Evolutionary conservation across 305 asterid species (phyloP), one percentile per base, ranked within the genome.

Genomic region (Fraxinus nigra): DNA sequence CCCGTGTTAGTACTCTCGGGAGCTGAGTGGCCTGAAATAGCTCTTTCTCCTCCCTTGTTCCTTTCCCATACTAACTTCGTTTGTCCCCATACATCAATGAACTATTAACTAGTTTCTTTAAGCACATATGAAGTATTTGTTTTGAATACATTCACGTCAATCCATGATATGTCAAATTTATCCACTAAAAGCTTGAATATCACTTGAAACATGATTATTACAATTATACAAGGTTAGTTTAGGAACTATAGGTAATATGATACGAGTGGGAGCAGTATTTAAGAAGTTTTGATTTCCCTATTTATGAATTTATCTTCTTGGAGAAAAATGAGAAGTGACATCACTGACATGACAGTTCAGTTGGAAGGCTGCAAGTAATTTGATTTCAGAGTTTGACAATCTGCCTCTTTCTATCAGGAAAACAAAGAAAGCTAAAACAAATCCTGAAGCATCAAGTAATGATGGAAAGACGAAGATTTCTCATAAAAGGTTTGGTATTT

Each of bases 381-480:
- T 56, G 78, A 43, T 22, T 76, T 76, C 70, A 69, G 40, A 69
- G 20, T 51, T 75, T 84, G 73, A 78, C 59, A 48, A 14, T 82
- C 40, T 76, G 74, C 76, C 78, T 82, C 48, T 79, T 77, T 85
- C 56, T 59, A 72, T 70, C 91, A 95, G 99, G 89, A 90, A 76
- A 75, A 88, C 84, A 2, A 70, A 88, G 91, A 93, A 87, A 87
- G 88, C 87, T 75, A 87, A 78, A 78, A 67, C 77, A 63, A 86
- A 54, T 83, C 69, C 89, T 65, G 95, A 85, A 85, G 69, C 88
- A 65, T 89, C 90, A 67, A 89, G 79, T 77, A 91, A 89, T 90
- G 92, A 81, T 18, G 90, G 83, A n/a, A 90, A 83, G 87, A 77
- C 86, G 78, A 91, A 90, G 40, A 82, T 73, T 89, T 89, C 92